Evolutionary conservation across 2,329 filamentous ascomycete species (phyloP), one percentile per base, ranked within the genome.

Genomic region (Byssoonygena ceratinophila): DNA sequence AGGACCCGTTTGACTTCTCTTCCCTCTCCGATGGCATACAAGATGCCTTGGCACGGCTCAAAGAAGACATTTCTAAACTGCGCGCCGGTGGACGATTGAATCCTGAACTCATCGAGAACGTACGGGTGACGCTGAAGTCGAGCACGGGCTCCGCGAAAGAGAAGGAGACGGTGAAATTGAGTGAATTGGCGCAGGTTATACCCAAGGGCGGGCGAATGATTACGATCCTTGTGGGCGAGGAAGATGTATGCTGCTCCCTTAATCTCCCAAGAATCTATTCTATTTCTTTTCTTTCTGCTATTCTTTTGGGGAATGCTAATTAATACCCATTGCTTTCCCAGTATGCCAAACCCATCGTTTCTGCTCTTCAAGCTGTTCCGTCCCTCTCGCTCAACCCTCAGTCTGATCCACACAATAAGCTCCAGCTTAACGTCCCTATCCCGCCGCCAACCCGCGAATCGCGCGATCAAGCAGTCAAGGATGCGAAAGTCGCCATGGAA

Each of bases 111-210:
- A 70, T 86, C 27, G 83, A 85, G 65, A 70, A 67, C 18, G 60
- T 86, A 50, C 74, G 76, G 34, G 82, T 86, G n/a, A 70, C 76
- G 46, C 60, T 83, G 45, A 79, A 82, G 68, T 71, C 47, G 76
- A 77, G 20, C 76, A 7, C 40, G 18, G 27, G 81, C 56, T 71
- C 74, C 56, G 73, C 75, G 43, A 66, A 66, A 18, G 60, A 51
- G 20, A 79, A 76, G 54, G 71, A 77, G 54, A 76, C 67, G 1
- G 72, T 78, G 46, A 74, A 70, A 56, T 60, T 87, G 47, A 74
- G 76, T 8, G 82, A 85, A 61, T 61, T 87, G 53, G 83, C 82
- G 2, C 82, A 84, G 62, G 79, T 86, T 14, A 71, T 85, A 36
- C 80, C 81, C 0, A 81, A 82, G 60, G 81, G 76, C 23, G 74